Evolutionary conservation across 192 early-diverging fungal species (phyloP).

Genomic region (Allomyces macrogynus): DNA sequence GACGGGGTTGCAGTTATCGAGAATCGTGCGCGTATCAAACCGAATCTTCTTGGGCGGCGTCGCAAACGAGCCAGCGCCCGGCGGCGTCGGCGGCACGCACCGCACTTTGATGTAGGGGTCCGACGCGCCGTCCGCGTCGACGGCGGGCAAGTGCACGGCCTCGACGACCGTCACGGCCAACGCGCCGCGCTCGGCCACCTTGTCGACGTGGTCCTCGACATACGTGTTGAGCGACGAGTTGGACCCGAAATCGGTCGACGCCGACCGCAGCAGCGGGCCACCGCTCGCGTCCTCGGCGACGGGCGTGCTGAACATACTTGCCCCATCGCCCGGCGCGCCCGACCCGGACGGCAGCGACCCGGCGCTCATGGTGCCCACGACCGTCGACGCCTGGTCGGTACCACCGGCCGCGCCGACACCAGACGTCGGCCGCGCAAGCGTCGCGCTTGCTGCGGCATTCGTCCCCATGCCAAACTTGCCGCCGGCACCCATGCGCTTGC

Average conservation of each 20-base stretch:
- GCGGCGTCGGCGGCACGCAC: not conserved
- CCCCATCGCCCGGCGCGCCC: not conserved
- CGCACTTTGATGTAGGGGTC: slow-evolving; percentile 54
- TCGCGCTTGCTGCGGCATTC: not conserved
- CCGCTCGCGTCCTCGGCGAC: too few species aligned
- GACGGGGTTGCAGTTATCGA: not conserved
- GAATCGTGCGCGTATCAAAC: not conserved
- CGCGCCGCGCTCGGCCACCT: slow-evolving; percentile 37
- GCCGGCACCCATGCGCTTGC: not conserved
- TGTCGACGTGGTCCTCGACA: slow-evolving; percentile 8
- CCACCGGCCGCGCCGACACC: too few species aligned
- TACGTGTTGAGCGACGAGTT: not conserved
- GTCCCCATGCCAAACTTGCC: not conserved
- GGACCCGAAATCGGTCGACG: not conserved
- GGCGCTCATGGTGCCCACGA: too few species aligned
- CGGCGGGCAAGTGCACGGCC: slow-evolving; percentile 39
- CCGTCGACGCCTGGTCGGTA: too few species aligned
- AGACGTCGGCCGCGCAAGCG: not conserved
- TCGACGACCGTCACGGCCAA: slow-evolving; percentile 34
- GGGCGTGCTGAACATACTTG: not conserved
- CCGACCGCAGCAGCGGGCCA: not conserved
- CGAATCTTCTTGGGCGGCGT: not conserved
- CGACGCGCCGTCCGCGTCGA: slow-evolving; percentile 46
- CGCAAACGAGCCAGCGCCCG: not conserved
- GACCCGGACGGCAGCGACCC: not conserved